Evolutionary conservation across 208 protist species (phyloP).

Genomic region (Trypanosoma congolense): DNA sequence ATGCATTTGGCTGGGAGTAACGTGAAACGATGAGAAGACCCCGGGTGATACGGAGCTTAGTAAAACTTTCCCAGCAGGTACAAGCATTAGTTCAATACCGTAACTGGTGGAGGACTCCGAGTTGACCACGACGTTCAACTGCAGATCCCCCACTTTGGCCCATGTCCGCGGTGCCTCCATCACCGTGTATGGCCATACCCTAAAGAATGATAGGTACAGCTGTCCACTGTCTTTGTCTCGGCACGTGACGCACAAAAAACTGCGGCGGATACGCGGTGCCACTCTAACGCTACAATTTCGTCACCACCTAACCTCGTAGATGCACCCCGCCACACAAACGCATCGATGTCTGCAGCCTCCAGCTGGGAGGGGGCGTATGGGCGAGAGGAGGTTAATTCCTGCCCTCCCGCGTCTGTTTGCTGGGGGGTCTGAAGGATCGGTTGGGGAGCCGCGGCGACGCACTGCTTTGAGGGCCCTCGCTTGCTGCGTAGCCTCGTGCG

Average conservation of each 20-base stretch:
- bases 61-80: slow-evolving; percentile 15
- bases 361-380: not conserved
- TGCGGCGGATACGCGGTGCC: slow-evolving; percentile 63
- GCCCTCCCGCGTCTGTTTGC: not conserved
- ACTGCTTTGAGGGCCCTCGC: not conserved
- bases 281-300: slow-evolving; percentile 42
- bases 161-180: slow-evolving; percentile 5
- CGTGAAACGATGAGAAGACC: slow-evolving; percentile 27
- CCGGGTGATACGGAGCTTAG: slow-evolving; percentile 12
- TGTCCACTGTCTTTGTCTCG: slow-evolving; percentile 31
- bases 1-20: slow-evolving; percentile 50
- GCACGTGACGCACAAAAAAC: slow-evolving; percentile 72
- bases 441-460: not conserved
- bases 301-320: slow-evolving; percentile 49
- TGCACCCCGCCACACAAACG: slow-evolving; percentile 43
- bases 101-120: slow-evolving; percentile 16
- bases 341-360: slow-evolving; percentile 6
- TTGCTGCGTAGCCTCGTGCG: slow-evolving; percentile 5
- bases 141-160: not conserved
- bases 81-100: slow-evolving; percentile 17
- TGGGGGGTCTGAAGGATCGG: not conserved
- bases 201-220: slow-evolving; percentile 57
- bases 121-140: not conserved
- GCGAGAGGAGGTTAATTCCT: not conserved
- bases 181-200: slow-evolving; percentile 41